Percentiles rank a stretch among this genome's conserved stretches.
Evolutionary conservation across 192 early-diverging fungal species (phyloP).

Genomic region (Linderina pennispora): DNA sequence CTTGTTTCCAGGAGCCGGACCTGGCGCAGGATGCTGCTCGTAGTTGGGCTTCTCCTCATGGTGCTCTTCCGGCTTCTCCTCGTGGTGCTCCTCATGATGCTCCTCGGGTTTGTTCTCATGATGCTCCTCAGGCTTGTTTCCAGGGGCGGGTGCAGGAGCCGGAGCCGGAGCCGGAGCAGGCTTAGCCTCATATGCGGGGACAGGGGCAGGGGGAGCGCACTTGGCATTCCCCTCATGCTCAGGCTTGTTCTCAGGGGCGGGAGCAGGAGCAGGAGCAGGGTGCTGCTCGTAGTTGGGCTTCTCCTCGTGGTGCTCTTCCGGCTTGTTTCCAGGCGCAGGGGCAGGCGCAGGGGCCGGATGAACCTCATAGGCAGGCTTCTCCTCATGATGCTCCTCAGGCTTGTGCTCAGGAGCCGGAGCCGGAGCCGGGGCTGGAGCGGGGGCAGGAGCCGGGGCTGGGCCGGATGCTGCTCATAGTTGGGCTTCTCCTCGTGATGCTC

Average conservation of each 20-base stretch:
- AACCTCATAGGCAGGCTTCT: conserved; percentile 4
- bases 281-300: conserved; percentile 15
- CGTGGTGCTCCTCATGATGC: too few relatives aligned
- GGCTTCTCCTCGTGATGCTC: conserved; percentile 1
- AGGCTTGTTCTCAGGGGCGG: neutral
- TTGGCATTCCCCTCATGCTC: neutral
- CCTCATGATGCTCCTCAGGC: neutral
- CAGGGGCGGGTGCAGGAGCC: conserved; percentile 3
- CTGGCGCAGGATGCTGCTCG: neutral
- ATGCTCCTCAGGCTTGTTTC: neutral
- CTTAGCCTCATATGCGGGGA: conserved; percentile 5
- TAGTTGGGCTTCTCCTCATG: neutral
- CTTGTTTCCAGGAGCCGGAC: neutral
- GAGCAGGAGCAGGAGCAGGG: conserved; percentile 3
- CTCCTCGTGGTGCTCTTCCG: conserved; percentile 2
- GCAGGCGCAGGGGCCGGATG: conserved; percentile 4
- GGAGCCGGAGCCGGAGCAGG: neutral
- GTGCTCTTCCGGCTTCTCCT: neutral
- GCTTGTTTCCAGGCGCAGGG: neutral
- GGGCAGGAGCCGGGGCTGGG: too few relatives aligned
- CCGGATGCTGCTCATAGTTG: neutral
- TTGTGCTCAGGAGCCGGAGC: conserved; percentile 1
- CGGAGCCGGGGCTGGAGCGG: too few relatives aligned
- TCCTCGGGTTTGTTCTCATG: neutral
- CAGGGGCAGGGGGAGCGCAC: conserved; percentile 5